Evolutionary conservation across 768 basidiomycete genomes (phyloP).

Genomic region (Podaxis mareebaensis): DNA sequence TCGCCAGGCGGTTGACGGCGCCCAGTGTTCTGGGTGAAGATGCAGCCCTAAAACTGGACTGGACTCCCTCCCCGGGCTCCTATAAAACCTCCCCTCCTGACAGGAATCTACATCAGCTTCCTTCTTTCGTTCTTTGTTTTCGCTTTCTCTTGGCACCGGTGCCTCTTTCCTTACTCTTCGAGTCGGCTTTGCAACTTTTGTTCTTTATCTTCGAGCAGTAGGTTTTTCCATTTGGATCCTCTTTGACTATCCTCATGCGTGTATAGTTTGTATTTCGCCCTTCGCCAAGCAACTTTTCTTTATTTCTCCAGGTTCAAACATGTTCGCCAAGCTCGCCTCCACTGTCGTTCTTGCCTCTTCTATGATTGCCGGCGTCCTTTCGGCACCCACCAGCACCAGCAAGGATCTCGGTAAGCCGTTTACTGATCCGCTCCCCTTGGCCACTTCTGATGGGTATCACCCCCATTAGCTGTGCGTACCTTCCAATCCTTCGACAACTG

Average conservation of each 20-base stretch:
- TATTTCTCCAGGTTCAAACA: conserved; percentile 1
- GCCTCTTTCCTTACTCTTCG: conserved; percentile 7
- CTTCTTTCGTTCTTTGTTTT: conserved; percentile 13
- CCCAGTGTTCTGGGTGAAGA: not conserved
- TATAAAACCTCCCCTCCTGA: conserved; percentile 1
- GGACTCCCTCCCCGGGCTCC: not conserved
- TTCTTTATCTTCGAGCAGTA: conserved; percentile 14
- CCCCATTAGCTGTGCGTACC: conserved; percentile 9
- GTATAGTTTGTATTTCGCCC: not conserved
- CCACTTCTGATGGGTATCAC: not conserved
- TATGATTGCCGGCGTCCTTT: conserved; percentile 8
- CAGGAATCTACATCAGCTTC: not conserved
- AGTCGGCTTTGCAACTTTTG: conserved; percentile 13
- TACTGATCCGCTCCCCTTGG: not conserved
- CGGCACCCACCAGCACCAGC: conserved; percentile 10
- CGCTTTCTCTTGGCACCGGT: conserved; percentile 15
- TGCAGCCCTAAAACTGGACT: not conserved
- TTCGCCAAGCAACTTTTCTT: conserved; percentile 13
- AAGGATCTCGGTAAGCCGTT: conserved; percentile 1
- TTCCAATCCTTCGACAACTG: conserved; percentile 34
- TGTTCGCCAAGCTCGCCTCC: conserved; percentile 12
- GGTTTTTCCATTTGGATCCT: not conserved
- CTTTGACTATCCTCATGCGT: not conserved
- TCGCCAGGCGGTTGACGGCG: not conserved
- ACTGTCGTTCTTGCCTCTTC: conserved; percentile 7